phyloP scores from a whole-genome alignment of 164 flowering plant genomes.

The Stephania japonica region DNA sequence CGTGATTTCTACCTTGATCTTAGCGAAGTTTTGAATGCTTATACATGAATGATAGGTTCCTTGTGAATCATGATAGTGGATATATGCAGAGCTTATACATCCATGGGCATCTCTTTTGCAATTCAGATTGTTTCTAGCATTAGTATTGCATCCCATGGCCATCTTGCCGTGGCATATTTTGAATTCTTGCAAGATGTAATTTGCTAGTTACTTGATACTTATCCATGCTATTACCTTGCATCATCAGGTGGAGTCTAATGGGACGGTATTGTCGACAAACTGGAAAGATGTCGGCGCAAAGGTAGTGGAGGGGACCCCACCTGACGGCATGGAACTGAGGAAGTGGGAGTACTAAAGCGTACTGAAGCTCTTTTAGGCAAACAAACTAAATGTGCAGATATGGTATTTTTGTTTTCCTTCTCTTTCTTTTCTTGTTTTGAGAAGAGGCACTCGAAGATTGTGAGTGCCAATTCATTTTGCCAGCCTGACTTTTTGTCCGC shows the following conservation, averaged over 20 bases:
- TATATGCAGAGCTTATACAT: background rate
- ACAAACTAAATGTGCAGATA: background rate
- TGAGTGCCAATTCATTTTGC: background rate
- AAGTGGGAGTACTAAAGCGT: constrained; percentile 61
- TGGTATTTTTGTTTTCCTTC: background rate
- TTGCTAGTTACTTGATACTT: background rate
- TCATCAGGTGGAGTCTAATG: constrained; percentile 87
- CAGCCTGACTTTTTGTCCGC: background rate
- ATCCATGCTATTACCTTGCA: background rate
- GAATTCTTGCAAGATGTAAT: background rate
- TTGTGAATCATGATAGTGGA: background rate
- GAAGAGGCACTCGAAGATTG: background rate
- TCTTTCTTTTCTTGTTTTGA: background rate
- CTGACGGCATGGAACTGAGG: constrained; percentile 93
- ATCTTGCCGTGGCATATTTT: background rate
- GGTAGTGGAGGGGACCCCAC: constrained; percentile 83
- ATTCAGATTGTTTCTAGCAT: background rate
- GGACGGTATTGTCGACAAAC: constrained; percentile 90
- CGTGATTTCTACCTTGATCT: background rate
- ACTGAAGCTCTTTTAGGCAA: background rate
- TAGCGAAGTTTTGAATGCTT: background rate
- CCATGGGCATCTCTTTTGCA: background rate
- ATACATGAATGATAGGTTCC: background rate
- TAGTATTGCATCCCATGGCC: background rate
- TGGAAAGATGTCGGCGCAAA: constrained; percentile 94